Conservation (phyloP, 768 basidiomycete species). For the Peribolospora kevripleyi region DNA sequence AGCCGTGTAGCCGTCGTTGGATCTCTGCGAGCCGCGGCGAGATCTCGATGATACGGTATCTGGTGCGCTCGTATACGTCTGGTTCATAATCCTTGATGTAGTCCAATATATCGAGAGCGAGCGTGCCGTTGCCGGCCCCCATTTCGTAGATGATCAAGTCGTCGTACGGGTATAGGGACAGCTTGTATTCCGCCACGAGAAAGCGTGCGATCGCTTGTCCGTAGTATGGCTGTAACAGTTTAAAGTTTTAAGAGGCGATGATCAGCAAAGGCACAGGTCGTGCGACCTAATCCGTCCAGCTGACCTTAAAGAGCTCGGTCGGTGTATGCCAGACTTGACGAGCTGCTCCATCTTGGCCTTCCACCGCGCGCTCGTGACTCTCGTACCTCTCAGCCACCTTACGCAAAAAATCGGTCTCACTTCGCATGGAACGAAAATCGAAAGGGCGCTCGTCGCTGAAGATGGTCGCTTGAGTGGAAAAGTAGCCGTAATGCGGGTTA, state of each 20-base stretch:
- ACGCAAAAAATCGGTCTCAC: slow-evolving; percentile 53
- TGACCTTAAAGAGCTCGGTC: slow-evolving; percentile 84
- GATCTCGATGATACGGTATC: slow-evolving; percentile 88
- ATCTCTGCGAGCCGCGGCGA: slow-evolving; percentile 47
- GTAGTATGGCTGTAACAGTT: slow-evolving; percentile 52
- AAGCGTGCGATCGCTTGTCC: slow-evolving; percentile 73
- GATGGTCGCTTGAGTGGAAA: slow-evolving; percentile 75
- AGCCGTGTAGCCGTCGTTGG: slow-evolving; percentile 23
- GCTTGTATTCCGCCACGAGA: slow-evolving; percentile 69
- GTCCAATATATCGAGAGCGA: slow-evolving; percentile 68
- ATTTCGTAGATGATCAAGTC: slow-evolving; percentile 92
- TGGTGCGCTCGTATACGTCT: slow-evolving; percentile 76
- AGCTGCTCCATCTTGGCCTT: slow-evolving; percentile 36
- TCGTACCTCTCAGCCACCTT: slow-evolving; percentile 51
- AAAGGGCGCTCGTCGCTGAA: slow-evolving; percentile 32
- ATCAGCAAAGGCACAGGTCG: background rate
- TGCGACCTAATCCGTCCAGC: slow-evolving; percentile 9
- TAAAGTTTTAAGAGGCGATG: background rate
- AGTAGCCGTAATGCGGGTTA: slow-evolving; percentile 94
- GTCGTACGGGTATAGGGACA: slow-evolving; percentile 87
- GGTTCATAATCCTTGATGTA: slow-evolving; percentile 52
- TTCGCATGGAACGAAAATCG: slow-evolving; percentile 41
- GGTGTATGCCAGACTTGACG: slow-evolving; percentile 97
- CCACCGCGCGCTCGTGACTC: background rate
- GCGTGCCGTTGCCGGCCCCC: slow-evolving; percentile 89